Percentiles rank a stretch among this genome's conserved stretches.
These are phyloP conservation scores for Curvularia lunata DNA, from an alignment of 2,329 filamentous ascomycete species.

Conservation along the genomic window DNA sequence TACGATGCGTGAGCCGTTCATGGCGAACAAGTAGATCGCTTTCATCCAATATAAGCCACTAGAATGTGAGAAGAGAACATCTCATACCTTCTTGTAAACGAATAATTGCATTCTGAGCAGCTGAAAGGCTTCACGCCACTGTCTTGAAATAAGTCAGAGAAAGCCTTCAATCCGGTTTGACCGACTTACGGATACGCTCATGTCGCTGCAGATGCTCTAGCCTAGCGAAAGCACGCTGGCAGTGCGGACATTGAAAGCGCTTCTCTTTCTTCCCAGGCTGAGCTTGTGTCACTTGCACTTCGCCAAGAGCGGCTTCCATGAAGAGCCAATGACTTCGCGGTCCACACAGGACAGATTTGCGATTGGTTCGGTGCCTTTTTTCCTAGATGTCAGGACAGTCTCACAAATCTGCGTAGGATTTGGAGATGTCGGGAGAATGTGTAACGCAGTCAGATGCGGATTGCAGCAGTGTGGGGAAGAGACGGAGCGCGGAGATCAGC, in stretches of 20 bases:
- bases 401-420: constrained; percentile 7
- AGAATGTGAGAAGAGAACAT: not conserved
- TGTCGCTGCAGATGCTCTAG: constrained; percentile 52
- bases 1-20: constrained; percentile 49
- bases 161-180: not conserved
- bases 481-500: constrained; percentile 15
- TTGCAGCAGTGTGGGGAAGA: constrained; percentile 32
- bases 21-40: constrained; percentile 52
- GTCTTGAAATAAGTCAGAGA: constrained; percentile 34
- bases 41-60: not conserved
- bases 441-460: constrained; percentile 21
- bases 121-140: constrained; percentile 52
- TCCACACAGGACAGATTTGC: constrained; percentile 6
- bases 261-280: constrained; percentile 45
- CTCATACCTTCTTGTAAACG: constrained; percentile 51
- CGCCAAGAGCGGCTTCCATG: constrained; percentile 31
- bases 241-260: constrained; percentile 43
- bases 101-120: constrained; percentile 50
- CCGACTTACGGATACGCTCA: constrained; percentile 48
- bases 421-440: constrained; percentile 20
- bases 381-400: constrained; percentile 7
- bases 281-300: constrained; percentile 23
- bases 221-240: constrained; percentile 45
- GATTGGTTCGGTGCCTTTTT: constrained; percentile 4
- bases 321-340: constrained; percentile 9